Base-by-base conservation (phyloP, 2,329 filamentous ascomycete genomes). In the Zasmidium cellare region DNA sequence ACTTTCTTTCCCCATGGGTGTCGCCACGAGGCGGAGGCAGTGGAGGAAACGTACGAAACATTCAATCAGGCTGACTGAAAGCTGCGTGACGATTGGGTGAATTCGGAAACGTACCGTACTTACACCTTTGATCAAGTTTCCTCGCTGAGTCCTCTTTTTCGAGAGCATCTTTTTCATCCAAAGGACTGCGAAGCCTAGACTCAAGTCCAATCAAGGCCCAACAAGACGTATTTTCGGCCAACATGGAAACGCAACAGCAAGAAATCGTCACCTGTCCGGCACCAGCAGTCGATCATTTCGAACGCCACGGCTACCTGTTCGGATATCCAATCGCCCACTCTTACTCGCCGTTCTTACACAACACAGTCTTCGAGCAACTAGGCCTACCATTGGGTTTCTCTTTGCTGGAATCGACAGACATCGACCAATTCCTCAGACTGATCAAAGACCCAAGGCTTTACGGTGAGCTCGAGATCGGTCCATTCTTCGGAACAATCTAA, bases 381-480 rank as follows among this genome's bases (percentile, higher is more conserved):
- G 77, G 77, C 3, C 71, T 83, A 58, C 78, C 79, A 58, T 84
- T 82, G 82, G 73, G 73, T 23, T 81, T 84, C 66, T 74, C 80
- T 38, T 76, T 78, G 6, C 72, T 83, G 20, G 75, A 78, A 48
- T 79, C 77, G 3, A 73, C 70, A 25, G 75, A 79, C 57, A 78
- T 79, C 66, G 62, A 65, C 2, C 69, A 76, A 14, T 80, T 80
- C 60, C 69, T 80, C 3, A 53, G 69, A 9, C 75, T 88, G 7
- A 78, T 84, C 31, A 77, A 79, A 58, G 75, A 86, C 62, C 81
- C 83, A 16, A 77, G 81, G 63, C 88, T 86, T 71, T 87, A 86
- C 68, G 87, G 86, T 82, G 74, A 45, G 76, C 23, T 35, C n/a
- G 12, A 11, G 25, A 28, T 11, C 25, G 6, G 25, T n/a, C 25